phyloP scores from a whole-genome alignment of 257 asterid genomes.

The Scutellaria minor region DNA sequence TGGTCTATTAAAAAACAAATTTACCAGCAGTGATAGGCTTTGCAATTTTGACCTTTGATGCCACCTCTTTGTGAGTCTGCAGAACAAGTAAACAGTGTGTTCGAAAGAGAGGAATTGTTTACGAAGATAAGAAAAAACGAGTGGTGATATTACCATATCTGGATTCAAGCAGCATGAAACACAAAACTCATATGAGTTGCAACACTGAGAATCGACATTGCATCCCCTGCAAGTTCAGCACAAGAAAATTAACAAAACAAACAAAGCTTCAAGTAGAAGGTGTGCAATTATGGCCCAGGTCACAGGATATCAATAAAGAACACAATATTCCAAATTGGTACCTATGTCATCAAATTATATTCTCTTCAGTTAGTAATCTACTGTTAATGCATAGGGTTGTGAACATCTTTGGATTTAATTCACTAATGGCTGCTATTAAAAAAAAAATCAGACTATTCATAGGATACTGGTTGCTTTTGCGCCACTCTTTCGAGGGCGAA shows the following conservation, averaged over 20 bases:
- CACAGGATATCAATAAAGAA: conserved; percentile 12
- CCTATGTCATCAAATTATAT: background rate
- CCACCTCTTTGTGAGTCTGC: conserved; percentile 62
- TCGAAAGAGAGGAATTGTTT: conserved; percentile 27
- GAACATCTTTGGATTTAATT: background rate
- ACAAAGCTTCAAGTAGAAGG: conserved; percentile 26
- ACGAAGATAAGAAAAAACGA: conserved; percentile 4
- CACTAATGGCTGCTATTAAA: conserved; percentile 6
- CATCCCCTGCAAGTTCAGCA: conserved; percentile 68
- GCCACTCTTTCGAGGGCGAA: background rate
- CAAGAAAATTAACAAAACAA: conserved; percentile 23
- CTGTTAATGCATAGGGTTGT: conserved; percentile 4
- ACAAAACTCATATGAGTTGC: conserved; percentile 89
- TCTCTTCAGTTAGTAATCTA: conserved; percentile 1
- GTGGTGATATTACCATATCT: conserved; percentile 52
- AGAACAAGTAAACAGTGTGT: conserved; percentile 30
- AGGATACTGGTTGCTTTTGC: background rate
- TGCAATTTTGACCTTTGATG: conserved; percentile 65
- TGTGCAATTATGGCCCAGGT: background rate
- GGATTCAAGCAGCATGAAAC: conserved; percentile 98
- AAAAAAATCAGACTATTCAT: conserved; percentile 2
- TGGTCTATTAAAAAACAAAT: conserved; percentile 11
- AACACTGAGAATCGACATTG: conserved; percentile 76
- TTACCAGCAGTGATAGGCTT: conserved; percentile 85
- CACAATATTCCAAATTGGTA: conserved; percentile 5